Percentiles rank a stretch among this genome's conserved stretches.
phyloP scores from a whole-genome alignment of 441 rosid species.

The California macrophylla region DNA sequence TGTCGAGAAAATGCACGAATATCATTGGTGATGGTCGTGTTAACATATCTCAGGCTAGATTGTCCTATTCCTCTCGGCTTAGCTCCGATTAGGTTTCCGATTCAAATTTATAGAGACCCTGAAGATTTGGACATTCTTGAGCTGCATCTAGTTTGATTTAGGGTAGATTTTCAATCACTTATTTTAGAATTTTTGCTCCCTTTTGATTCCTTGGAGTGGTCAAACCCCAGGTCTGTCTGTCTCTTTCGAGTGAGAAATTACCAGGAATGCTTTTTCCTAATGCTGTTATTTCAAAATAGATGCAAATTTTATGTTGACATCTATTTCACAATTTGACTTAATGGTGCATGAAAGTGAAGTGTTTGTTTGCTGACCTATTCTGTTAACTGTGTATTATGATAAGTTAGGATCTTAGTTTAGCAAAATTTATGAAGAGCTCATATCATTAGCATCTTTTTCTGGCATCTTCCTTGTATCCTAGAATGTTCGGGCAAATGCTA shows the following conservation, averaged over 20 bases:
- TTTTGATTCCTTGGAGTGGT: neutral
- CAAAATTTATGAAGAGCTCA: neutral
- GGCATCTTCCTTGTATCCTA: neutral
- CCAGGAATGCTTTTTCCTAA: neutral
- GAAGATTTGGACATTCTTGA: neutral
- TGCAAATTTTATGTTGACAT: neutral
- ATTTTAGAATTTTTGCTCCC: neutral
- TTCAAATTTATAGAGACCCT: neutral
- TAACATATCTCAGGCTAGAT: neutral
- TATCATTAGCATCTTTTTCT: neutral
- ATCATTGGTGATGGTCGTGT: neutral
- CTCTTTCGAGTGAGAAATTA: neutral
- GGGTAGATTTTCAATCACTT: neutral
- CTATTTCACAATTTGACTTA: neutral
- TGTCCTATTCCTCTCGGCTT: neutral
- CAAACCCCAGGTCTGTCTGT: neutral
- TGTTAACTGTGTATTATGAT: neutral
- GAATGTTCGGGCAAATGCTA: neutral
- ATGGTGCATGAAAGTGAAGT: neutral
- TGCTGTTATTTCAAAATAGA: neutral
- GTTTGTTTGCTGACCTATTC: neutral
- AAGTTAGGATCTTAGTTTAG: neutral
- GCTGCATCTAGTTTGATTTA: neutral
- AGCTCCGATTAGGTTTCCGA: neutral
- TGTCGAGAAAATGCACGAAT: neutral